A percentile compares a stretch with the other conserved stretches of the same genome.
phyloP scores from a whole-genome alignment of 2,329 filamentous ascomycete species.

The Claviceps pazoutovae region DNA sequence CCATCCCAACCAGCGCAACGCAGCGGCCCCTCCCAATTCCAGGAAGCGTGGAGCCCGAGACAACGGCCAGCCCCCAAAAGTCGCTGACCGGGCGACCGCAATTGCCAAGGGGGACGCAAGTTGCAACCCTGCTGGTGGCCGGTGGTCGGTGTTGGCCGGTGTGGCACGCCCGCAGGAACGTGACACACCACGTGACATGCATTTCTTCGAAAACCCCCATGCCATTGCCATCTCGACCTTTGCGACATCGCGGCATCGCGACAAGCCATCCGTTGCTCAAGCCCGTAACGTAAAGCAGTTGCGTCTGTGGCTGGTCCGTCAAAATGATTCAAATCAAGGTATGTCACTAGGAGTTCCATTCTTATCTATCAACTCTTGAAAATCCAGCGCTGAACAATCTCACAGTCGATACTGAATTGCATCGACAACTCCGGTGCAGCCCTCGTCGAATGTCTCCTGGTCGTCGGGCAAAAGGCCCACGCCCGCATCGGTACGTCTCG shows the following conservation, averaged over 20 bases:
- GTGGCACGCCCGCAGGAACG: background rate
- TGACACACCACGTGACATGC: conserved; percentile 3
- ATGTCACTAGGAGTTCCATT: background rate
- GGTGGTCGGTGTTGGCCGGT: too few species aligned
- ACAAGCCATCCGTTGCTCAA: background rate
- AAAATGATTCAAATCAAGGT: conserved; percentile 91
- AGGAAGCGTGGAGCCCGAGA: background rate
- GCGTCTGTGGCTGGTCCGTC: conserved; percentile 12
- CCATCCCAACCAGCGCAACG: background rate
- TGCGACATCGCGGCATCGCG: background rate
- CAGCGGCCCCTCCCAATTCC: background rate
- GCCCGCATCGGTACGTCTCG: conserved; percentile 69
- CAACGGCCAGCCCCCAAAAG: conserved; percentile 10
- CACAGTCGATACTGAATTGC: conserved; percentile 90
- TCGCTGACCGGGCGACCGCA: conserved; percentile 18
- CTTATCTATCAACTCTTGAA: background rate
- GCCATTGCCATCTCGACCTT: background rate
- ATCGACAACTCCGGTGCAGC: conserved; percentile 99
- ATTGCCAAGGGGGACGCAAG: background rate
- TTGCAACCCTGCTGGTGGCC: background rate
- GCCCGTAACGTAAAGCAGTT: conserved; percentile 5
- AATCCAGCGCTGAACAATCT: conserved; percentile 7
- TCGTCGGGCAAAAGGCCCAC: conserved; percentile 77
- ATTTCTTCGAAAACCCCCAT: background rate
- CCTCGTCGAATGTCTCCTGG: conserved; percentile 88